phyloP scores from a whole-genome alignment of 2,329 filamentous ascomycete genomes.

The Alternaria hordeiaustralica region DNA sequence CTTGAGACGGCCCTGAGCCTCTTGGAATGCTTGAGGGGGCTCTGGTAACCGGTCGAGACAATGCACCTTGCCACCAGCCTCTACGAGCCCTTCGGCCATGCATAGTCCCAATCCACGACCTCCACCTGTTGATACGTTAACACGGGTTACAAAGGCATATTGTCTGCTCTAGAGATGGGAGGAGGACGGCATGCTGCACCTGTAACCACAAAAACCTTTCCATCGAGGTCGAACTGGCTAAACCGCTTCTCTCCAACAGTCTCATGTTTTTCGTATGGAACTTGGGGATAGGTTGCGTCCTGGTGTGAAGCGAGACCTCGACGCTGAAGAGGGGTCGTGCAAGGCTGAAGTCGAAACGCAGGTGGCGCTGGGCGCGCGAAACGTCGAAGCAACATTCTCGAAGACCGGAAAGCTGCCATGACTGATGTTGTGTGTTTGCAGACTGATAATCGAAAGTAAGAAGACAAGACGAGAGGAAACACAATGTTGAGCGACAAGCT shows the following conservation, averaged over 20 bases:
- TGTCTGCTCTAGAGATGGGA: constrained; percentile 51
- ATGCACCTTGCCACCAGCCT: constrained; percentile 76
- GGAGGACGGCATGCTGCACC: constrained; percentile 67
- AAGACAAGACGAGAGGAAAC: background rate
- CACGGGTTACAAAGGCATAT: constrained; percentile 36
- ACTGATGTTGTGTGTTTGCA: background rate
- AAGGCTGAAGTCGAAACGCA: constrained; percentile 8
- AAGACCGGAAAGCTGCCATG: constrained; percentile 20
- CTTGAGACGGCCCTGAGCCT: constrained; percentile 66
- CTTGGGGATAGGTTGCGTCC: constrained; percentile 16
- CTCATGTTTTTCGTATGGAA: constrained; percentile 27
- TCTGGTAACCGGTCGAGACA: constrained; percentile 66
- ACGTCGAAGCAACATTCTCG: constrained; percentile 10
- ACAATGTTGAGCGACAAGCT: background rate
- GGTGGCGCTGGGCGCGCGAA: constrained; percentile 8
- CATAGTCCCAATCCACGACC: constrained; percentile 73
- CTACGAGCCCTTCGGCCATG: constrained; percentile 73
- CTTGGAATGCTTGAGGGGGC: constrained; percentile 66
- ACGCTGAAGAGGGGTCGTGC: constrained; percentile 7
- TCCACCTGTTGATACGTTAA: constrained; percentile 61
- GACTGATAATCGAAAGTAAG: background rate
- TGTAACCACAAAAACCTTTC: constrained; percentile 59
- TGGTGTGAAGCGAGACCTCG: constrained; percentile 15
- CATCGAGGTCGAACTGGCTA: constrained; percentile 38
- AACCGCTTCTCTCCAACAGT: constrained; percentile 24